Base-by-base conservation (phyloP, 2,329 filamentous ascomycete genomes). In the Neospermospora avenae region DNA sequence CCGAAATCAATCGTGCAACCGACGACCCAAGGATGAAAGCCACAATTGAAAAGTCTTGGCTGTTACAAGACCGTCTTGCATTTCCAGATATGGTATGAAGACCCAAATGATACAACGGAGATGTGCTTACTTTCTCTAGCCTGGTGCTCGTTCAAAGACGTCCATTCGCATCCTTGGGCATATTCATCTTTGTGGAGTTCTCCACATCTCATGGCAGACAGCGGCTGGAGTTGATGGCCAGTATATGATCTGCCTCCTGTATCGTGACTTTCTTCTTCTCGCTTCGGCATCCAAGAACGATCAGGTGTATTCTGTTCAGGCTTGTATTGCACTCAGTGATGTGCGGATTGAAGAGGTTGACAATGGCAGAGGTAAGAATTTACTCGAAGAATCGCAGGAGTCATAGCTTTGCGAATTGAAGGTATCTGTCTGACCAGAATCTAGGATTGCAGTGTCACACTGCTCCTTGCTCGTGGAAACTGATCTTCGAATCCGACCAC, bases 381-480 rank as follows among this genome's bases (percentile, higher is more conserved):
- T 54, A 20, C 24, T 35, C 25, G 25, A 5, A 20, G 1, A 4
- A 53, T 25, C 14, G n/a, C 10, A 28, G 7, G 25, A 5, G 11
- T 25, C 22, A 48, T 11, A 14, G 2, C 11, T 31, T 14, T 25
- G 11, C 22, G 6, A 1, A 18, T 24, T 31, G 24, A 24, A 45
- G 39, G 8, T 20, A 8, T 37, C 10, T 52, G 61, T 49, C 64
- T 71, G 52, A 70, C 14, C 45, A 20, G 14, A 13, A 31, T 13
- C 48, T 62, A 96, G 92, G 91, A 0, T 73, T 98, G 7, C 91
- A 93, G 78, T 97, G 92, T 69, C 88, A 95, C 64, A 90, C 89
- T 3, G 90, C 90, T 0, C 86, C 90, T 0, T 90, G 90, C 73
- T 95, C 92, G 1, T 98, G 93, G 93, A 99, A 98, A 72, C 70